These are phyloP conservation scores for Ustilago nuda DNA, from an alignment of 1,284 basidiomycete genomes.

Conservation along the genomic window DNA sequence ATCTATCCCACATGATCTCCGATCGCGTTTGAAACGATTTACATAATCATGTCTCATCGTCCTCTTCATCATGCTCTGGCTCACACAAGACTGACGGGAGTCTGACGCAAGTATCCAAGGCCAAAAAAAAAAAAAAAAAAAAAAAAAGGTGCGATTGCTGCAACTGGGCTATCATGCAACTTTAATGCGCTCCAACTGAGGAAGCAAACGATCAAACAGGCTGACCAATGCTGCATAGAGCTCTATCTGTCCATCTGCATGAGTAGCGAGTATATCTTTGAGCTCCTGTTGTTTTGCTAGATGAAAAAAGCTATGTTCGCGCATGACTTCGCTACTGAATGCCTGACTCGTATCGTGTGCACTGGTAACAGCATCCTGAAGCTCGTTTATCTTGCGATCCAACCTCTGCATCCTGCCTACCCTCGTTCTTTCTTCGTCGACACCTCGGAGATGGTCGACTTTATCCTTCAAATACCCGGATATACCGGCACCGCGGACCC, in stretches of 20 bases:
- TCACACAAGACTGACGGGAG: too few species aligned
- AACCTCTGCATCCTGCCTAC: constrained; percentile 92
- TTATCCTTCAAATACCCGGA: constrained; percentile 89
- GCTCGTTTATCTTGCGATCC: constrained; percentile 93
- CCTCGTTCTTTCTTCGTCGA: constrained; percentile 90
- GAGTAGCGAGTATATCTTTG: constrained; percentile 88
- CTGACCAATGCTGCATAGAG: constrained; percentile 72
- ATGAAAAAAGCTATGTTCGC: constrained; percentile 90
- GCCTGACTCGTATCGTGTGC: constrained; percentile 95
- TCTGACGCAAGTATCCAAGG: too few species aligned
- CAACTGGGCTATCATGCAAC: constrained; percentile 11
- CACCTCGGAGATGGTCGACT: constrained; percentile 88
- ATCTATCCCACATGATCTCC: too few species aligned
- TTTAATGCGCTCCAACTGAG: constrained; percentile 31
- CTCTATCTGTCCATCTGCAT: constrained; percentile 93
- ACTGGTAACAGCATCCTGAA: constrained; percentile 93
- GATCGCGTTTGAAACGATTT: too few species aligned
- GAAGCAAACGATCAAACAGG: constrained; percentile 41
- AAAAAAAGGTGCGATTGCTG: too few species aligned
- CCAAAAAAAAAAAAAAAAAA: too few species aligned
- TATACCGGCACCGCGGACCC: constrained; percentile 77
- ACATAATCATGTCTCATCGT: too few species aligned
- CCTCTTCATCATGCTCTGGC: too few species aligned
- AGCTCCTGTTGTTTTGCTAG: constrained; percentile 90
- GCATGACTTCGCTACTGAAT: constrained; percentile 91